These are phyloP conservation scores for Trichoderma cornu-damae DNA, from an alignment of 2,329 filamentous ascomycete species.

Conservation along the genomic window DNA sequence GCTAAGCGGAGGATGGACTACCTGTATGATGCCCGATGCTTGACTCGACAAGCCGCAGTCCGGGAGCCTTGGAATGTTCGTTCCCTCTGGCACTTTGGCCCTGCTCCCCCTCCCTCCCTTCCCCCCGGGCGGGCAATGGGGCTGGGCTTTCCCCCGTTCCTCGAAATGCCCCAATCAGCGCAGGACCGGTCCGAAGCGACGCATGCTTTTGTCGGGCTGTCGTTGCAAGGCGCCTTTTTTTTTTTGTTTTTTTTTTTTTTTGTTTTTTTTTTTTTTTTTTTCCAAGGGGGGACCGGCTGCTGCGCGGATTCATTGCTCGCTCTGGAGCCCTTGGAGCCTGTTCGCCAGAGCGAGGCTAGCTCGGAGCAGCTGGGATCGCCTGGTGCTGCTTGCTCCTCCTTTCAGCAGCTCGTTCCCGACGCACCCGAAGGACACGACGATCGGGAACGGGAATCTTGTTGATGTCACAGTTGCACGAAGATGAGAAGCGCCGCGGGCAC, in stretches of 20 bases:
- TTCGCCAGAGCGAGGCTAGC: background rate
- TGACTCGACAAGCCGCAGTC: background rate
- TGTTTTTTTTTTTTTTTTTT: no score
- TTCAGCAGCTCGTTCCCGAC: conserved; percentile 5
- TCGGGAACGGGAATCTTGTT: conserved; percentile 15
- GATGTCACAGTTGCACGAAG: conserved; percentile 14
- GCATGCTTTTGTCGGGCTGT: background rate
- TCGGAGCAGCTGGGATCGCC: background rate
- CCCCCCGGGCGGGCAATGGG: no score
- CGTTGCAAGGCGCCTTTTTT: background rate
- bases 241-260: no score
- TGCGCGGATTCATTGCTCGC: background rate
- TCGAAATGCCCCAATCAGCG: background rate
- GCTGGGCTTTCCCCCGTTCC: no score
- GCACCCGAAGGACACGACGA: conserved; percentile 4
- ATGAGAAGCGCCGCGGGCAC: conserved; percentile 7
- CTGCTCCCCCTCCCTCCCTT: no score
- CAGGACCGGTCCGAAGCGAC: no score
- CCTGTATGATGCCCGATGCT: background rate
- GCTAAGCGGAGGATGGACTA: background rate
- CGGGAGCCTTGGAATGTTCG: conserved; percentile 6
- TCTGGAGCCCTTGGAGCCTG: no score
- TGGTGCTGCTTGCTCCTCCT: background rate
- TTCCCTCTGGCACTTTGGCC: background rate
- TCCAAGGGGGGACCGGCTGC: no score